Evolutionary conservation across 1,284 basidiomycete species (phyloP), one percentile per base, ranked within the genome.

Genomic region (Coniferiporia sulphurascens): DNA sequence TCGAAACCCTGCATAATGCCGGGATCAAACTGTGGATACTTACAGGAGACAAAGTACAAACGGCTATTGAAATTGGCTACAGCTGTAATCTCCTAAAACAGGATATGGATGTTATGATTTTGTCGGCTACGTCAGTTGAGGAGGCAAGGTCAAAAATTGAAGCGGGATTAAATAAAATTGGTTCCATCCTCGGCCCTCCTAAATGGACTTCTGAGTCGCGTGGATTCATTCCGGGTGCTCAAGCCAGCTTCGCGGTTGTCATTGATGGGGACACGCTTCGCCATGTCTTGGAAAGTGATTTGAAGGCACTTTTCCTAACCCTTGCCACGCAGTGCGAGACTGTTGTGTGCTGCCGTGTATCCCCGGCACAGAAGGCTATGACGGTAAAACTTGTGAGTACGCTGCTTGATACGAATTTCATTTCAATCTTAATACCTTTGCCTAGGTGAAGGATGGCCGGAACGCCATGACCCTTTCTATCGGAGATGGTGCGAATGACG

Each of bases 11-110:
- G 17, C 95, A 98, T 69, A 79, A 83, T 46, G 96, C 95, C 0
- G 95, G 95, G 7, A 98, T 99, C 78, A 98, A 98, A 75, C 75
- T 99, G 2, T 99, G 96, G 95, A 94, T 95, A 70, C 74, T 95
- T 58, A 95, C 93, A 36, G 95, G 95, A 52, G 95, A 98, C 77
- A 98, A 98, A 74, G 81, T 98, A 0, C 95, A 98, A 74, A 98
- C 95, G 2, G 95, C 95, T 17, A 98, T 98, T 69, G 95, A 98
- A 72, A 98, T 98, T 62, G 89, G 85, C 75, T 95, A 93, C 80
- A 87, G 89, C 66, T 97, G 95, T 75, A 96, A 96, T 70, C 76
- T 97, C 12, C 82, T 97, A 63, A 95, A 95, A 73, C 87, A 81
- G 69, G 85, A 90, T 62, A 96, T 93, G 90, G 95, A 98, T 64